Percentiles rank a stretch among this genome's conserved stretches.
Conservation (phyloP, 1,139 yeast species). For the Saccharomyces hybrid region DNA sequence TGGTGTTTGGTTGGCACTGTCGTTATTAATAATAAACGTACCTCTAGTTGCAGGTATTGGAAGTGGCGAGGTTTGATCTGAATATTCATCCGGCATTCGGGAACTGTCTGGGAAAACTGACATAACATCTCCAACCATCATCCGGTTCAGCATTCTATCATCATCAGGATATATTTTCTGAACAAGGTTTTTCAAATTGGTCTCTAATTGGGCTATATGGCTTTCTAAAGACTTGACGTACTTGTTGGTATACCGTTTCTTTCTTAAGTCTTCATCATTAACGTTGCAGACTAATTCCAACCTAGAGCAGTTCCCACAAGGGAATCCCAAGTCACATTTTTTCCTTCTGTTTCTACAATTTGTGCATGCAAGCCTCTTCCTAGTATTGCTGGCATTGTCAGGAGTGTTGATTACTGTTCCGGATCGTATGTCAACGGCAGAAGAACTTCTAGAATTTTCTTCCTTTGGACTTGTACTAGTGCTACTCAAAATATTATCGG, state of each 20-base stretch:
- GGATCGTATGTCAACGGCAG: background rate
- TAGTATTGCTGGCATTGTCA: background rate
- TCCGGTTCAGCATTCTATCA: constrained; percentile 12
- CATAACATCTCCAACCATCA: constrained; percentile 22
- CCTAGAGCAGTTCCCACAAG: constrained; percentile 45
- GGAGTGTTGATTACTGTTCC: background rate
- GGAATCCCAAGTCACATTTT: constrained; percentile 45
- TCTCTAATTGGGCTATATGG: constrained; percentile 28
- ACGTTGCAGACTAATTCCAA: constrained; percentile 43
- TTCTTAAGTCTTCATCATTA: constrained; percentile 46
- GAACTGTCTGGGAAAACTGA: constrained; percentile 6
- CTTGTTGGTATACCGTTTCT: constrained; percentile 44
- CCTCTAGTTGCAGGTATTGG: constrained; percentile 1
- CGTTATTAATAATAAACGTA: background rate
- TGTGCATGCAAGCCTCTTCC: constrained; percentile 29
- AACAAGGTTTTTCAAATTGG: constrained; percentile 20
- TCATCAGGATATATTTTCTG: constrained; percentile 18
- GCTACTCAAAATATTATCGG: background rate
- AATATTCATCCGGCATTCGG: background rate
- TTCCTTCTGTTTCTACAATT: constrained; percentile 35
- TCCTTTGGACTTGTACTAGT: background rate
- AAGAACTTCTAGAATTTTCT: background rate
- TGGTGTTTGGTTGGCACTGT: background rate
- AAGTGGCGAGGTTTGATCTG: background rate
- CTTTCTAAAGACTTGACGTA: constrained; percentile 39